Base-by-base conservation (phyloP, 108 stramenopile species). In the Fragilaria radians region DNA sequence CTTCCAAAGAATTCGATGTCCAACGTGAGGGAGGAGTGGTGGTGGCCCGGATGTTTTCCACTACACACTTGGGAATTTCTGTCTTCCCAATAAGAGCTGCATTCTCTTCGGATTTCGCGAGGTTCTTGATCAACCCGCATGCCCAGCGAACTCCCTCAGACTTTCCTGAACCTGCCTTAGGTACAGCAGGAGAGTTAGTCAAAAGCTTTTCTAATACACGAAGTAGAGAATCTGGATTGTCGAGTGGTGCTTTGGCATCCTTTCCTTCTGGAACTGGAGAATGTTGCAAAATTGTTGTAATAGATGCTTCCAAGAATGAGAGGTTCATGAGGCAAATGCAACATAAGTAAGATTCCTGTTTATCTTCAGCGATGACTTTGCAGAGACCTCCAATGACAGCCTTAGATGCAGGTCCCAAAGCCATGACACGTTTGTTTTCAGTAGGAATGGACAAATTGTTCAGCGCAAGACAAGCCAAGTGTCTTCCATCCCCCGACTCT, bases 291-390 rank as follows among this genome's bases (percentile, higher is more conserved):
- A 94, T 89, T 57, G 84, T 78, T 18, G 83, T 88, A 53, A 94
- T 90, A 68, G 83, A 83, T 21, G 87, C 88, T 69, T 89, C 93
- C 31, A 94, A 76, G 84, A 94, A 94, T 24, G 89, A 89, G 36
- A 94, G 83, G 67, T 94, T 94, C 89, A 94, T 91, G 63, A 94
- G 76, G 54, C 89, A 91, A 71, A 94, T 94, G 86, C 89, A 94
- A 78, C 89, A 90, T 34, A 94, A 70, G 78, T 94, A 94, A 9
- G 89, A 88, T 66, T 94, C 93, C 63, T 87, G 89, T 73, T 89
- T 88, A 66, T 94, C 89, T 61, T 88, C 87, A 54, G 86, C 85
- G 58, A 94, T 94, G 28, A 94, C 89, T 64, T 88, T 86, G 82
- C 83, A 86, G 26, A 94, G 80, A 48, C 87, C 93, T 59, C 85